Conservation (phyloP, 2,329 filamentous ascomycete species). For the Curvularia sp. region DNA sequence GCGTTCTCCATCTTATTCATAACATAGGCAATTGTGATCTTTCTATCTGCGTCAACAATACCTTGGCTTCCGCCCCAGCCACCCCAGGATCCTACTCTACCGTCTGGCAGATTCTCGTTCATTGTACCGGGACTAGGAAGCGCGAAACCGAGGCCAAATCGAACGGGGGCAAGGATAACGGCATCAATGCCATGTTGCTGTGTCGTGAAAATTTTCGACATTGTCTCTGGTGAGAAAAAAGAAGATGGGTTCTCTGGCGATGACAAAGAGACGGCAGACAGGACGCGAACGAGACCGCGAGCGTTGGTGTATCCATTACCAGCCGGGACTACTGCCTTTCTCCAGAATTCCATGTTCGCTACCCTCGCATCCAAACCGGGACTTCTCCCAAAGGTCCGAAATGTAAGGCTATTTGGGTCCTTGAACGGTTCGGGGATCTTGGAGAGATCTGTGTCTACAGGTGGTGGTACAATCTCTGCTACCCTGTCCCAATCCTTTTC, state of each 20-base stretch:
- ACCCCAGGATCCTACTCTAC: slow-evolving; percentile 24
- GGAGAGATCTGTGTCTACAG: neutral
- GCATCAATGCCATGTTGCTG: slow-evolving; percentile 18
- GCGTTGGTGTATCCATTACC: slow-evolving; percentile 27
- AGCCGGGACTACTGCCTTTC: slow-evolving; percentile 8
- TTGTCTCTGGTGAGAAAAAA: slow-evolving; percentile 17
- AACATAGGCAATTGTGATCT: slow-evolving; percentile 25
- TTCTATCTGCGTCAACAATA: slow-evolving; percentile 24
- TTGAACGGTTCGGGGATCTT: neutral
- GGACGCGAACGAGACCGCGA: slow-evolving; percentile 15
- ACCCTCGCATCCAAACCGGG: slow-evolving; percentile 14
- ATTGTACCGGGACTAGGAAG: slow-evolving; percentile 7
- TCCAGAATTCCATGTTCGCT: slow-evolving; percentile 13
- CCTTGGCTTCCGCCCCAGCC: slow-evolving; percentile 28
- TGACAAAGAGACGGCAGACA: slow-evolving; percentile 19
- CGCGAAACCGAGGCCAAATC: slow-evolving; percentile 23
- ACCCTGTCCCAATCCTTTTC: slow-evolving; percentile 16
- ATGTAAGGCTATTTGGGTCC: neutral
- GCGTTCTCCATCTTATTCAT: slow-evolving; percentile 31
- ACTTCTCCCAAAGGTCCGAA: slow-evolving; percentile 16
- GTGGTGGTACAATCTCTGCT: slow-evolving; percentile 24
- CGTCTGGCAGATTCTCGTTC: slow-evolving; percentile 20
- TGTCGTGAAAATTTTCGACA: slow-evolving; percentile 23
- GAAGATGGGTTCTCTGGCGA: neutral
- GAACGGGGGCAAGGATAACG: slow-evolving; percentile 6